Evolutionary conservation across 257 asterid species (phyloP).

Genomic region (Przewalskia tangutica): DNA sequence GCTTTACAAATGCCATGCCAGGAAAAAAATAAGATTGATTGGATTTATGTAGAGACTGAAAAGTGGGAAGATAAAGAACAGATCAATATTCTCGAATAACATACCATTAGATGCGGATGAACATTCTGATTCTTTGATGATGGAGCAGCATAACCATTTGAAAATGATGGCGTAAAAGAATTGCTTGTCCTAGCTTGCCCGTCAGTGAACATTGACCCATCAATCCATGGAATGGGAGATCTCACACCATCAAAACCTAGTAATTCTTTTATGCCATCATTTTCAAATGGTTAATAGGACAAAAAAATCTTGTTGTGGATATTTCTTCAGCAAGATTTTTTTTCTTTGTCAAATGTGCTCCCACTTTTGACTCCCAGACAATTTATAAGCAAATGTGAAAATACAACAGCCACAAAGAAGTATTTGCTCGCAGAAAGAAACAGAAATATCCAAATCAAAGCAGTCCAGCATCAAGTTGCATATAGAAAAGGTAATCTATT

Average conservation of each 20-base stretch:
- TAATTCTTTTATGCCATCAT: too few relatives aligned
- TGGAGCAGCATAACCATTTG: slow-evolving; percentile 29
- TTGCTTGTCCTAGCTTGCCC: slow-evolving; percentile 43
- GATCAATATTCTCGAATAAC: neutral
- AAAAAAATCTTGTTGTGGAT: neutral
- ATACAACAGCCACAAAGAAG: neutral
- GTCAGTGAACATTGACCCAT: slow-evolving; percentile 42
- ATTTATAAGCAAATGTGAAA: neutral
- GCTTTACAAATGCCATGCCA: neutral
- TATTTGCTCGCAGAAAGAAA: neutral
- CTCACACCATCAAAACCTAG: slow-evolving; percentile 45
- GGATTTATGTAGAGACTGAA: neutral
- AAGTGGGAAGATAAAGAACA: neutral
- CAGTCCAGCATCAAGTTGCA: neutral
- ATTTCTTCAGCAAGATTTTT: neutral
- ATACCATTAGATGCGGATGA: slow-evolving; percentile 44
- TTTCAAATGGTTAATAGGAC: neutral
- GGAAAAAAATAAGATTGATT: neutral
- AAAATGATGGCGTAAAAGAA: slow-evolving; percentile 30
- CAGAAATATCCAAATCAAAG: neutral
- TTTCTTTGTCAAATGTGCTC: neutral
- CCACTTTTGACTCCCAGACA: neutral
- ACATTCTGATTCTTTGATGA: slow-evolving; percentile 39
- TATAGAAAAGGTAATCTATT: neutral
- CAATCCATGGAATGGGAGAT: slow-evolving; percentile 59